Evolutionary conservation across 1,139 yeast species (phyloP).

Genomic region (Zygotorulaspora mrakii): DNA sequence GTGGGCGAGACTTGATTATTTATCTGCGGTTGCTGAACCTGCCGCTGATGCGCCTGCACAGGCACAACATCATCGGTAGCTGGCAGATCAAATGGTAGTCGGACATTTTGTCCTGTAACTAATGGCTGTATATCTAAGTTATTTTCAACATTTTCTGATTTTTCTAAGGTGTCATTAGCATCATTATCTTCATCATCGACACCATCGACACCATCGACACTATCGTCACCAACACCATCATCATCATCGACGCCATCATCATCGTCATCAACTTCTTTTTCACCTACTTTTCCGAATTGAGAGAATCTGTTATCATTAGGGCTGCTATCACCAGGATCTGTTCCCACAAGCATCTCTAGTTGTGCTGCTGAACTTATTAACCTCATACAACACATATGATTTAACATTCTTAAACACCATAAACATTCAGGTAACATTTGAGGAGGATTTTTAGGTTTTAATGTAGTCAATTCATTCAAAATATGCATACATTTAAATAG

Average conservation of each 20-base stretch:
- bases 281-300: constrained; percentile 43
- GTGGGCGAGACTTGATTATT: not conserved
- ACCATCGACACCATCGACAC: constrained; percentile 7
- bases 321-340: constrained; percentile 55
- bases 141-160: not conserved
- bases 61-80: not conserved
- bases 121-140: too few species aligned
- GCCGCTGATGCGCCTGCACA: not conserved
- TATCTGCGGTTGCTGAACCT: not conserved
- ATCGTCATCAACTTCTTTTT: constrained; percentile 5
- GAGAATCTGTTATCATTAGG: constrained; percentile 50
- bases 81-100: not conserved
- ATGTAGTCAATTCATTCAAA: constrained; percentile 23
- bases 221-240: not conserved
- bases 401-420: constrained; percentile 60
- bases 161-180: not conserved
- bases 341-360: constrained; percentile 43
- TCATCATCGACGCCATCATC: constrained; percentile 15
- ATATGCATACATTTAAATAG: constrained; percentile 30
- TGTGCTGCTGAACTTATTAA: constrained; percentile 42
- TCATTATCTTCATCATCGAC: constrained; percentile 11
- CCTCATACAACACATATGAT: constrained; percentile 48
- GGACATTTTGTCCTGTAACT: too few species aligned
- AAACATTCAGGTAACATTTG: constrained; percentile 59
- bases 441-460: constrained; percentile 24